phyloP scores from a whole-genome alignment of 2,329 filamentous ascomycete species.

The Fusarium sp. region DNA sequence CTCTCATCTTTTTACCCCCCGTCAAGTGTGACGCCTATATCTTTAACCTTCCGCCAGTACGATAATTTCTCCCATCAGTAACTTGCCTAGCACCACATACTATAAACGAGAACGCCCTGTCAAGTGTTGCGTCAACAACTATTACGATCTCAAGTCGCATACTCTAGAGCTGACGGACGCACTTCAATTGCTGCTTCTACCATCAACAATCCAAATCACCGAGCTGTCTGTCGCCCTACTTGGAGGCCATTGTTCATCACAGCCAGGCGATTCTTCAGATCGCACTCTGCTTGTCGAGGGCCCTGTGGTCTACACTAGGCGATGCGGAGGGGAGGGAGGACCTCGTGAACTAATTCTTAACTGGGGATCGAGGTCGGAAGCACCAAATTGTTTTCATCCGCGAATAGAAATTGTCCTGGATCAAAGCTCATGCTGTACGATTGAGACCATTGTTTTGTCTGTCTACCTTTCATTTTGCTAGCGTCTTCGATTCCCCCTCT shows the following conservation, averaged over 20 bases:
- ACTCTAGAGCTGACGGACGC: neutral
- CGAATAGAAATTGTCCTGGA: constrained; percentile 14
- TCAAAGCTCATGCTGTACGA: constrained; percentile 31
- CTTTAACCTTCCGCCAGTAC: neutral
- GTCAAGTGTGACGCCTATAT: constrained; percentile 1
- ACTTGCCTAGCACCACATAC: constrained; percentile 8
- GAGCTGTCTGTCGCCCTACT: neutral
- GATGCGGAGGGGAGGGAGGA: constrained; percentile 61
- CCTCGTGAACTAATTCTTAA: constrained; percentile 53
- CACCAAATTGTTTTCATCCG: constrained; percentile 21
- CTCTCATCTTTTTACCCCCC: neutral
- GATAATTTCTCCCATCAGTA: constrained; percentile 4
- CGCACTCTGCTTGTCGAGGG: constrained; percentile 39
- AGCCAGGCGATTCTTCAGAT: constrained; percentile 32
- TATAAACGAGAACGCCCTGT: constrained; percentile 1
- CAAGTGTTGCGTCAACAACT: constrained; percentile 3
- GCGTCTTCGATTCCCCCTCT: constrained; percentile 14
- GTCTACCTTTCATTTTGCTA: constrained; percentile 25
- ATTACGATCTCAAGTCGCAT: constrained; percentile 11
- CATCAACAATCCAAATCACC: constrained; percentile 1
- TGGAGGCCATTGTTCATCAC: constrained; percentile 1
- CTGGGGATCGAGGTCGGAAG: constrained; percentile 54
- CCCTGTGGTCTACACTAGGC: constrained; percentile 53
- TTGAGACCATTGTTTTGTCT: constrained; percentile 21
- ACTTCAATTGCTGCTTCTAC: neutral